Percentiles rank a stretch among this genome's conserved stretches.
These are phyloP conservation scores for Hirschfeldia incana DNA, from an alignment of 345 rosid genomes.

Conservation along the genomic window DNA sequence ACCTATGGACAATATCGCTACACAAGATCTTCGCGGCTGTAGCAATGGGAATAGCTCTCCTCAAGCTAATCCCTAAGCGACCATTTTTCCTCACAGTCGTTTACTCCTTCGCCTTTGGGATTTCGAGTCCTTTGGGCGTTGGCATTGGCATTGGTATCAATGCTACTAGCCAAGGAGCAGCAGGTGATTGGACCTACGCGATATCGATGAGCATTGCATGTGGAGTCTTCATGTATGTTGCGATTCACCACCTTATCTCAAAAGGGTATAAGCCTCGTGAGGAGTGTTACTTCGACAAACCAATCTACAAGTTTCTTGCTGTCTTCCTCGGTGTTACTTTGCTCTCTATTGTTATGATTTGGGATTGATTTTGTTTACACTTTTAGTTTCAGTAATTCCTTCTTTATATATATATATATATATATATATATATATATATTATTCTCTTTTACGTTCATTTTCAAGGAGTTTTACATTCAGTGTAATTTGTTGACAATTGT, in stretches of 20 bases:
- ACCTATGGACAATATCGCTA: conserved; percentile 80
- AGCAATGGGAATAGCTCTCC: conserved; percentile 86
- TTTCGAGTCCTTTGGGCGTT: conserved; percentile 75
- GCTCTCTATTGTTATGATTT: conserved; percentile 76
- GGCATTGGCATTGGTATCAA: conserved; percentile 86
- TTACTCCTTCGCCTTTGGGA: conserved; percentile 77
- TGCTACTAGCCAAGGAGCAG: conserved; percentile 64
- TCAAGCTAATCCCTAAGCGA: conserved; percentile 72
- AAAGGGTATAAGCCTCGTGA: conserved; percentile 72
- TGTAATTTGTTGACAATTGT: too few species aligned
- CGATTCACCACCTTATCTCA: conserved; percentile 79
- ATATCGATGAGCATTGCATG: conserved; percentile 88
- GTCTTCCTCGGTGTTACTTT: conserved; percentile 67
- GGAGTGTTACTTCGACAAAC: conserved; percentile 55
- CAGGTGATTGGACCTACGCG: conserved; percentile 71
- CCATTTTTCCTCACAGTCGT: conserved; percentile 62
- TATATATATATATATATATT: neutral
- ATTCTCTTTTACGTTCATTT: neutral
- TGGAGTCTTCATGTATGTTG: conserved; percentile 76
- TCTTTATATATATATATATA: neutral
- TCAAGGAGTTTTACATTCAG: neutral
- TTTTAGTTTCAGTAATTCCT: conserved; percentile 5
- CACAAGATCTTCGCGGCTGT: conserved; percentile 89
- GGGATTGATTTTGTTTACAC: conserved; percentile 50
- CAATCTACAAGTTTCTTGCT: conserved; percentile 69